Percentiles rank a stretch among this genome's conserved stretches.
phyloP scores from a whole-genome alignment of 768 basidiomycete genomes.

The Mrakia blollopis region DNA sequence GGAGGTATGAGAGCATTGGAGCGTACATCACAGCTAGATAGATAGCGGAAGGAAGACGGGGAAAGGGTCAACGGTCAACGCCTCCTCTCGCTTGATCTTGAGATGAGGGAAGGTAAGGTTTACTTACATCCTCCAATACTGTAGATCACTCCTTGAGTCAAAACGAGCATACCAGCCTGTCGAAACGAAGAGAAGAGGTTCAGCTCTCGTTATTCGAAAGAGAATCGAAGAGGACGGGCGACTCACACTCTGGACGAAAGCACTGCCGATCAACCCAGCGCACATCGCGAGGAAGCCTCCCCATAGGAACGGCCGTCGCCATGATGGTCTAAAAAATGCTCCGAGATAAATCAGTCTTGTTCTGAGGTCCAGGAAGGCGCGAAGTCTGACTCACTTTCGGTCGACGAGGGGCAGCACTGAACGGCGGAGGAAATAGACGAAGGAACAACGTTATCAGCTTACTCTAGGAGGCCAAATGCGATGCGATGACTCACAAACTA shows the following conservation, averaged over 20 bases:
- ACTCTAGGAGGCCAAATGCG: too few species aligned
- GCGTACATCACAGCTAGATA: conserved; percentile 1
- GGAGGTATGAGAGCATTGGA: not conserved
- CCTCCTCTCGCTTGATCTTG: not conserved
- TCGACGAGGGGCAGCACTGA: too few species aligned
- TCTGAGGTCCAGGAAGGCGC: too few species aligned
- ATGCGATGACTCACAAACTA: too few species aligned
- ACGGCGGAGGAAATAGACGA: too few species aligned
- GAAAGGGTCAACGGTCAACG: not conserved
- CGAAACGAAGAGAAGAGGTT: not conserved
- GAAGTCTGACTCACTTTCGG: too few species aligned
- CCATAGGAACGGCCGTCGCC: not conserved
- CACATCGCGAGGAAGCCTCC: not conserved
- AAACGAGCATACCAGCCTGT: not conserved
- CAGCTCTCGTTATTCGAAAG: not conserved
- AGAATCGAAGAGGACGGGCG: not conserved
- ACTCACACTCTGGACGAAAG: not conserved
- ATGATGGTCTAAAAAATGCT: not conserved
- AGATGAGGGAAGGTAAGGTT: not conserved
- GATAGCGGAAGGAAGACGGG: not conserved
- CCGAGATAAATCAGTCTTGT: too few species aligned
- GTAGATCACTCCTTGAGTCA: not conserved
- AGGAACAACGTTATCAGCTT: too few species aligned
- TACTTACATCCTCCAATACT: not conserved
- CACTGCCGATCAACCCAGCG: not conserved